Percentiles rank a stretch among this genome's conserved stretches.
Conservation (phyloP, 306 rosid species). For the Spatholobus suberectus region DNA sequence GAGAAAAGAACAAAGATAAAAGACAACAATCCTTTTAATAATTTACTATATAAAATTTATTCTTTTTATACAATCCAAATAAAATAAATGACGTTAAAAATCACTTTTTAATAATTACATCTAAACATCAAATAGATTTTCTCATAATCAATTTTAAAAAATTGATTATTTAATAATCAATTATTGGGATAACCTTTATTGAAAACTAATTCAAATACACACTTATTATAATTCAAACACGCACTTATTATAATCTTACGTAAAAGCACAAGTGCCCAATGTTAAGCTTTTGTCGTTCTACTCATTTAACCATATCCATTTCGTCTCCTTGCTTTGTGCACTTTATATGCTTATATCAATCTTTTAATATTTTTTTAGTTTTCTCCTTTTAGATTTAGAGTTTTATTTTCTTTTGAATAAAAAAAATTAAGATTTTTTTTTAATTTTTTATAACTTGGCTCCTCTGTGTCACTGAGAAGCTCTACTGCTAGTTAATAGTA, state of each 20-base stretch:
- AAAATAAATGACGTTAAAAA: neutral
- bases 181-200: neutral
- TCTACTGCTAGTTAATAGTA: neutral
- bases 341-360: neutral
- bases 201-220: neutral
- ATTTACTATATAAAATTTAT: neutral
- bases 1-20: neutral
- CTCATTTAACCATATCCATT: neutral
- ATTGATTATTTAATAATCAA: neutral
- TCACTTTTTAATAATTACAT: neutral
- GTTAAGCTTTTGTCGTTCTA: neutral
- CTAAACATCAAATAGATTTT: neutral
- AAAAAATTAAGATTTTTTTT: neutral
- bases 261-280: neutral
- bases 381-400: neutral
- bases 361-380: neutral
- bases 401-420: neutral
- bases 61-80: neutral
- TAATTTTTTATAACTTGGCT: neutral
- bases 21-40: neutral
- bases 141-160: neutral
- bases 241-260: neutral
- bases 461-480: neutral
- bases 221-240: neutral
- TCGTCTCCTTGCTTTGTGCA: neutral